Conservation (phyloP, 495 filamentous ascomycete species). For the Aspergillus diversus region DNA sequence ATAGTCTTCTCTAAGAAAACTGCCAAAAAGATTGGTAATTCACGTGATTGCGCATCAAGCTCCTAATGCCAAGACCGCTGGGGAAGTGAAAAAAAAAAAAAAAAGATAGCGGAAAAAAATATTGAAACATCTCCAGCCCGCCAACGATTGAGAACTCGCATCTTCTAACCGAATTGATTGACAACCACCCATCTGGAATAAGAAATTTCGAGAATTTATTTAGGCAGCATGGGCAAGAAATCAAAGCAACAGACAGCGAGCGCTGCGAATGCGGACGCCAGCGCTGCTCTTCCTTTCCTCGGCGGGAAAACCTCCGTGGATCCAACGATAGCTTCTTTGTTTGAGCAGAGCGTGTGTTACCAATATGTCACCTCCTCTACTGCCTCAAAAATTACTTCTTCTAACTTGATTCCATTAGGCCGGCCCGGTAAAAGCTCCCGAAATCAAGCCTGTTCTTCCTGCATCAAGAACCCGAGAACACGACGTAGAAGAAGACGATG, state of each 20-base stretch:
- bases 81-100: constrained; percentile 26
- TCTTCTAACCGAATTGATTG: neutral
- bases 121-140: neutral
- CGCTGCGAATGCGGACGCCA: constrained; percentile 16
- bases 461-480: constrained; percentile 15
- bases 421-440: constrained; percentile 66
- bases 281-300: constrained; percentile 39
- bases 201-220: too few species aligned
- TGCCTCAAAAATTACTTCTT: neutral
- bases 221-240: constrained; percentile 46
- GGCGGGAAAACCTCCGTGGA: constrained; percentile 59
- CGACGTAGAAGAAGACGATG: constrained; percentile 30
- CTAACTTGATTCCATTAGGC: constrained; percentile 49
- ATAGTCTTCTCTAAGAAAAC: too few species aligned
- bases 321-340: constrained; percentile 76
- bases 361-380: constrained; percentile 23
- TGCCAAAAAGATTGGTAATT: neutral
- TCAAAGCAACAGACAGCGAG: constrained; percentile 40
- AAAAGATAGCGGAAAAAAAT: constrained; percentile 33
- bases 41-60: constrained; percentile 31
- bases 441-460: constrained; percentile 48
- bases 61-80: constrained; percentile 33
- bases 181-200: too few species aligned
- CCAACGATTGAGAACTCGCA: neutral
- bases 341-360: constrained; percentile 74